phyloP scores from a whole-genome alignment of 306 rosid genomes.

The Trifolium pratense region DNA sequence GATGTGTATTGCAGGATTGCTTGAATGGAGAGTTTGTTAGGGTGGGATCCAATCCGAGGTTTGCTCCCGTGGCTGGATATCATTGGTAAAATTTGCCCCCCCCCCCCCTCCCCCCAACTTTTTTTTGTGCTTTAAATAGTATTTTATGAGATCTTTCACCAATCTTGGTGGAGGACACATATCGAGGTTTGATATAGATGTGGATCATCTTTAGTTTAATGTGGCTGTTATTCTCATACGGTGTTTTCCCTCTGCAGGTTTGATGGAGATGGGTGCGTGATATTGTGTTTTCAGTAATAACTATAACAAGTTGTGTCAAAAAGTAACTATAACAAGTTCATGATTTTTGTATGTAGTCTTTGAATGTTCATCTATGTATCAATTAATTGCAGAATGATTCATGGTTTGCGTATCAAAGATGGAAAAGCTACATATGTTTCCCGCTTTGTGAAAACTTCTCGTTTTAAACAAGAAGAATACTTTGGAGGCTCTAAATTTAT shows the following conservation, averaged over 20 bases:
- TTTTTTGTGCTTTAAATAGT: conserved; percentile 18
- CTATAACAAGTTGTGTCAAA: conserved; percentile 11
- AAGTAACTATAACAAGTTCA: conserved; percentile 4
- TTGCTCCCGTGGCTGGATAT: conserved; percentile 87
- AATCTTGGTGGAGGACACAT: too few species aligned
- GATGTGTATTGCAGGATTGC: conserved; percentile 64
- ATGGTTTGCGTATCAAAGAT: conserved; percentile 93
- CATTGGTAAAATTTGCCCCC: conserved; percentile 75
- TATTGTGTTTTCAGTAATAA: background rate
- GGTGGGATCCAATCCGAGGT: conserved; percentile 91
- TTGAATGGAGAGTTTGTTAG: conserved; percentile 95
- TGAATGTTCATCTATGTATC: conserved; percentile 29
- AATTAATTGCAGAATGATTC: conserved; percentile 78
- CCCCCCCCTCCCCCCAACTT: too few species aligned
- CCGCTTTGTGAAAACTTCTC: conserved; percentile 82
- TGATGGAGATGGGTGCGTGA: conserved; percentile 96
- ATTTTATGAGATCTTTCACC: conserved; percentile 6
- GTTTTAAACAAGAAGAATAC: conserved; percentile 86
- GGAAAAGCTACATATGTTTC: conserved; percentile 92
- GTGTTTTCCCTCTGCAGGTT: conserved; percentile 65
- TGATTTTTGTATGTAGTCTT: conserved; percentile 16
- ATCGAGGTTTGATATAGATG: background rate
- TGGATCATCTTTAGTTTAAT: conserved; percentile 8
- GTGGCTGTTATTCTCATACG: conserved; percentile 39
- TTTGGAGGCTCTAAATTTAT: conserved; percentile 84